Conservation (phyloP, 352 stramenopile species). For the Pythium phragmiticola region DNA sequence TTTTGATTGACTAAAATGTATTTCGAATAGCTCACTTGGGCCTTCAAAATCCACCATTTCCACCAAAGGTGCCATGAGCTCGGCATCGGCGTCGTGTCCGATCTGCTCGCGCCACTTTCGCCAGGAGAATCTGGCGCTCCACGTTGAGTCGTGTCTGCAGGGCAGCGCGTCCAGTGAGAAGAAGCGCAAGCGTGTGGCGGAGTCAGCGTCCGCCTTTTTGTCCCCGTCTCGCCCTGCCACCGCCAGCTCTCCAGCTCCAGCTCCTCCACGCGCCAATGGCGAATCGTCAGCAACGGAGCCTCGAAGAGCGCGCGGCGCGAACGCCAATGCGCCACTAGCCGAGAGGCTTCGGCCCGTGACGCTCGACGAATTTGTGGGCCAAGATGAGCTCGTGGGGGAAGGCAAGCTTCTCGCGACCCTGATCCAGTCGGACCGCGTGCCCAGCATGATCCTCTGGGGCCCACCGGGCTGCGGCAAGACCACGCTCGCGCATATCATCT, state of each 20-base stretch:
- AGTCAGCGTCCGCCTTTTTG: not conserved
- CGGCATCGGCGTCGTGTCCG: conserved; percentile 45
- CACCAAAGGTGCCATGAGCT: conserved; percentile 6
- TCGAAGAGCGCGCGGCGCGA: not conserved
- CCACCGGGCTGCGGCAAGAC: conserved; percentile 88
- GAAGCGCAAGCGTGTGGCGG: conserved; percentile 47
- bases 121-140: conserved; percentile 64
- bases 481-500: conserved; percentile 77
- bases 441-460: conserved; percentile 87
- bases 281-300: not conserved
- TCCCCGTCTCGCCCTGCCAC: not conserved
- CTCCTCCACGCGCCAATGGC: not conserved
- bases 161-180: conserved; percentile 33
- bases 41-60: not conserved
- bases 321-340: conserved; percentile 49
- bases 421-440: conserved; percentile 66
- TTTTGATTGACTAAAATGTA: conserved; percentile 1
- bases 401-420: conserved; percentile 62
- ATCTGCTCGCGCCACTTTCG: conserved; percentile 81
- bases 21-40: conserved; percentile 1
- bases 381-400: conserved; percentile 60
- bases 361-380: conserved; percentile 63
- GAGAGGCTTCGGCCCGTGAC: conserved; percentile 69
- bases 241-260: not conserved
- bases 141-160: conserved; percentile 65